Evolutionary conservation across 768 basidiomycete species (phyloP).

Genomic region (Russula emetica): DNA sequence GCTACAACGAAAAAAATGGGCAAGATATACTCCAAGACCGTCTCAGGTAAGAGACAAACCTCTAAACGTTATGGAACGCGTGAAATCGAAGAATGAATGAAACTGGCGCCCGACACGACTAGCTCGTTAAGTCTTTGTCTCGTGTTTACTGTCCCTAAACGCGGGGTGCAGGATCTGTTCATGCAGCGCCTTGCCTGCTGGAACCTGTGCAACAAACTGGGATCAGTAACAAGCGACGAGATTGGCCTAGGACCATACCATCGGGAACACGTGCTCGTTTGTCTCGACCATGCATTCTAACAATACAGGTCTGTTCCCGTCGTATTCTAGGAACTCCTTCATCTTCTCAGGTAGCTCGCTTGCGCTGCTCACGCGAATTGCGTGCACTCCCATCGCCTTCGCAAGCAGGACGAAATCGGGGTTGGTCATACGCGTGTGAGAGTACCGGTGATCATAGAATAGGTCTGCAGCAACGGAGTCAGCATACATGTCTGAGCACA

Average conservation of each 20-base stretch:
- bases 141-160: constrained; percentile 16
- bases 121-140: constrained; percentile 8
- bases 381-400: constrained; percentile 88
- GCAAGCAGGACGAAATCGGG: constrained; percentile 93
- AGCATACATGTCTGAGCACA: not conserved
- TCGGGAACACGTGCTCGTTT: constrained; percentile 87
- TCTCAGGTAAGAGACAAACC: not conserved
- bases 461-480: constrained; percentile 51
- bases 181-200: constrained; percentile 91
- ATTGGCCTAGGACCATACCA: constrained; percentile 48
- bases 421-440: constrained; percentile 93
- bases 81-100: too few species aligned
- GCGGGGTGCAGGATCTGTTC: constrained; percentile 81
- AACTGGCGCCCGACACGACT: not conserved
- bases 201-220: constrained; percentile 47
- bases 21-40: not conserved
- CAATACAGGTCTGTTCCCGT: constrained; percentile 77
- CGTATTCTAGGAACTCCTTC: constrained; percentile 98
- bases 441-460: constrained; percentile 96
- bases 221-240: constrained; percentile 27
- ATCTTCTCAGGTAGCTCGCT: constrained; percentile 89
- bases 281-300: constrained; percentile 86
- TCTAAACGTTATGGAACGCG: not conserved
- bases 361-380: constrained; percentile 63
- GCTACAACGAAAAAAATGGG: not conserved